Conservation (phyloP, 1,284 basidiomycete species). For the Sanghuangporus baumii region DNA sequence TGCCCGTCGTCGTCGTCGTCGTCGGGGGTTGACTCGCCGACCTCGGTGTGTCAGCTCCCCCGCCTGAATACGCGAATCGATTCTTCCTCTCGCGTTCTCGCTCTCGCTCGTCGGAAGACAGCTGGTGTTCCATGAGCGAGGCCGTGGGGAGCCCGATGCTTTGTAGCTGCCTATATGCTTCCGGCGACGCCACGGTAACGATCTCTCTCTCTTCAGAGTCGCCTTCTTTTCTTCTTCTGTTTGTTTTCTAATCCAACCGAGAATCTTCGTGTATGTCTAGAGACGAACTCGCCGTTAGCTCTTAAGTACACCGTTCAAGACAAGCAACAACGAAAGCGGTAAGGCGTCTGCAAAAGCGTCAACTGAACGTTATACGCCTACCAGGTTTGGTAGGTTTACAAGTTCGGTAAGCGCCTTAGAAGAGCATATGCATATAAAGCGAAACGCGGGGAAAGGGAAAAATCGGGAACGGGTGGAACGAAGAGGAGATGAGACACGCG, state of each 20-base stretch:
- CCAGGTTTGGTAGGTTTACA: not conserved
- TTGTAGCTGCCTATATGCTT: slow-evolving; percentile 16
- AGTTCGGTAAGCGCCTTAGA: not conserved
- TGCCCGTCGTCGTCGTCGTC: slow-evolving; percentile 34
- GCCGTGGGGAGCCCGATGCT: slow-evolving; percentile 15
- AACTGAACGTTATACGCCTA: not conserved
- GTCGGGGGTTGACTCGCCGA: slow-evolving; percentile 65
- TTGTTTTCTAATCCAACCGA: not conserved
- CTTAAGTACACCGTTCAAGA: not conserved
- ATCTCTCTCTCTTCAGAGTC: not conserved
- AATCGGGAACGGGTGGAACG: not conserved
- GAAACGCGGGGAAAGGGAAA: not conserved
- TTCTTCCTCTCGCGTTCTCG: slow-evolving; percentile 34
- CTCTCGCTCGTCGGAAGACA: slow-evolving; percentile 21
- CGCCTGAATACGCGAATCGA: slow-evolving; percentile 42
- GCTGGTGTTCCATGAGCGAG: slow-evolving; percentile 16
- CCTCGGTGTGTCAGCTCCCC: slow-evolving; percentile 35
- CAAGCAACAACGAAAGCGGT: not conserved
- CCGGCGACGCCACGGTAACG: slow-evolving; percentile 15
- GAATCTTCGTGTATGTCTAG: not conserved
- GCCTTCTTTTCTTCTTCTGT: not conserved
- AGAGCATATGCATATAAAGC: not conserved
- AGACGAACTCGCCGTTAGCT: not conserved
- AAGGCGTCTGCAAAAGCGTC: not conserved
- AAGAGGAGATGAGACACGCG: not conserved